A percentile compares a stretch with the other conserved stretches of the same genome.
phyloP scores from a whole-genome alignment of 768 basidiomycete species.

The Paxillus rubicundulus region DNA sequence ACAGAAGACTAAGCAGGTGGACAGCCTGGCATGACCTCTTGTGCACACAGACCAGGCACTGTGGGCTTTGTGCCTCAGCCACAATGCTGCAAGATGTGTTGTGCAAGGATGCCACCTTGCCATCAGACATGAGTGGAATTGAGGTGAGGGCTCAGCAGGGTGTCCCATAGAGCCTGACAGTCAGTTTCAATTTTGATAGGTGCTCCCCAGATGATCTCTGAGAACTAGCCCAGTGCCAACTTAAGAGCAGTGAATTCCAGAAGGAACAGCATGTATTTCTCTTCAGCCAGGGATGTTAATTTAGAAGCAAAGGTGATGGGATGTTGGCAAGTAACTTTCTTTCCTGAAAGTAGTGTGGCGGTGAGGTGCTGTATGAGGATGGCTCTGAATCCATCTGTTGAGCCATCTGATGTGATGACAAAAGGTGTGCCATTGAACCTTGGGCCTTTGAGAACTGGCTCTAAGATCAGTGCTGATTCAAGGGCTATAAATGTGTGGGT shows the following conservation, averaged over 20 bases:
- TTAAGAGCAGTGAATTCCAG: constrained; percentile 38
- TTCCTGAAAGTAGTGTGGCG: constrained; percentile 1
- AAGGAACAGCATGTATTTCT: constrained; percentile 32
- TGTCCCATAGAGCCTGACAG: no score
- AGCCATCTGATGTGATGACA: constrained; percentile 22
- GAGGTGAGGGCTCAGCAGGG: no score
- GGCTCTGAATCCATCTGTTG: constrained; percentile 19
- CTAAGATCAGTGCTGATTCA: constrained; percentile 13
- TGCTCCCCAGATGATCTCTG: constrained; percentile 26
- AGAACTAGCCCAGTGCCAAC: constrained; percentile 28
- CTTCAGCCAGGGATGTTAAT: constrained; percentile 31
- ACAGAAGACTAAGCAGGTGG: no score
- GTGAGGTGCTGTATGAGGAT: constrained; percentile 12
- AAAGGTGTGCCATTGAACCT: constrained; percentile 15
- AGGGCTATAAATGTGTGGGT: constrained; percentile 17
- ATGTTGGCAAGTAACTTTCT: background rate
- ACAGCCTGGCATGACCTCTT: no score
- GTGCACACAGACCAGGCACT: no score
- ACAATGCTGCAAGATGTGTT: no score
- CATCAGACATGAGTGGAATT: no score
- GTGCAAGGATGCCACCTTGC: no score
- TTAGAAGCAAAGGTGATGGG: constrained; percentile 32
- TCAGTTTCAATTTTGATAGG: constrained; percentile 23
- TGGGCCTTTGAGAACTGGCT: constrained; percentile 15
- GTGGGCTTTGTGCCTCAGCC: no score